phyloP scores from a whole-genome alignment of 2,329 filamentous ascomycete genomes.

The Penicillium glabrum region DNA sequence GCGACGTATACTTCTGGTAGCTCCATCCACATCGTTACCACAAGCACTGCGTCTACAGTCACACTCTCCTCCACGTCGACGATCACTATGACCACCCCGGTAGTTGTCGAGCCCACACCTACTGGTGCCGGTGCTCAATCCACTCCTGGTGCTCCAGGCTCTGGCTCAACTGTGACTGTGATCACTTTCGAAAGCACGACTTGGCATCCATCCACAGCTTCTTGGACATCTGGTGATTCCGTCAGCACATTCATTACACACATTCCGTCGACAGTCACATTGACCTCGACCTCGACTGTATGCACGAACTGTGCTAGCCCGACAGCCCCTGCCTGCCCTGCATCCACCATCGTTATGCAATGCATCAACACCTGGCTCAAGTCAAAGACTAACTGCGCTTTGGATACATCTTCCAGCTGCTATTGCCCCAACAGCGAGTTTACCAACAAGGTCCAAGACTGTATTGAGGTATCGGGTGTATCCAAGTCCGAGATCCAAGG shows the following conservation, averaged over 20 bases:
- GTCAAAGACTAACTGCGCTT: slow-evolving; percentile 66
- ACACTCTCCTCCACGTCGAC: slow-evolving; percentile 18
- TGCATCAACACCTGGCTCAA: slow-evolving; percentile 92
- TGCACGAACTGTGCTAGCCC: slow-evolving; percentile 9
- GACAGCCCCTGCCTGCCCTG: neutral
- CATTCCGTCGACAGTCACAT: slow-evolving; percentile 53
- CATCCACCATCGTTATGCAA: slow-evolving; percentile 70
- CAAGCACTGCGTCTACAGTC: slow-evolving; percentile 58
- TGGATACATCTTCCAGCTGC: slow-evolving; percentile 80
- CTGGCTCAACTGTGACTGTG: slow-evolving; percentile 25
- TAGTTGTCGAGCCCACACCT: neutral
- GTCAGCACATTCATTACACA: slow-evolving; percentile 55
- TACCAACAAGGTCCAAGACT: slow-evolving; percentile 76
- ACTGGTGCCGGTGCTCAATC: neutral
- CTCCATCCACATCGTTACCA: slow-evolving; percentile 53
- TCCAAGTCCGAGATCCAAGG: slow-evolving; percentile 65
- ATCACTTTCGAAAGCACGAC: slow-evolving; percentile 33
- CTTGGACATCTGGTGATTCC: slow-evolving; percentile 46
- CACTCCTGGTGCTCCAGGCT: neutral
- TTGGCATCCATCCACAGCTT: slow-evolving; percentile 32
- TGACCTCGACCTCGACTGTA: slow-evolving; percentile 16
- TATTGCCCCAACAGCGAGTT: slow-evolving; percentile 81
- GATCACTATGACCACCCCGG: slow-evolving; percentile 49
- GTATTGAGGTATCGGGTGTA: slow-evolving; percentile 74
- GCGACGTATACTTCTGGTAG: slow-evolving; percentile 43